Evolutionary conservation across 208 protist species (phyloP).

Genomic region (Phytomonas sp.): DNA sequence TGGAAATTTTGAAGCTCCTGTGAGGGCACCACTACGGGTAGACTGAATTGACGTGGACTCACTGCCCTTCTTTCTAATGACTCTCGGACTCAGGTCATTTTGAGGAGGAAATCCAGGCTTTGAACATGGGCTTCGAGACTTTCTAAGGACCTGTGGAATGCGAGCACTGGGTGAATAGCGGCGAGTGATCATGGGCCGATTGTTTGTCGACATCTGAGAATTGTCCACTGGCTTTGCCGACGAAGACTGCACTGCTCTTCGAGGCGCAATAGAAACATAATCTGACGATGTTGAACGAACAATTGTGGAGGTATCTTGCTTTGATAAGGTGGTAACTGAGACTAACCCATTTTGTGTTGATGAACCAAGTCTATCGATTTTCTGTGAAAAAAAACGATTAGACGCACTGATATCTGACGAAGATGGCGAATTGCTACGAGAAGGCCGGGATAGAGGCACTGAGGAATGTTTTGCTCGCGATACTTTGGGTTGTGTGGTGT

Average conservation of each 20-base stretch:
- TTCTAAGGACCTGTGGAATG: not conserved
- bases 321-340: not conserved
- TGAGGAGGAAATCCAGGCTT: not conserved
- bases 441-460: not conserved
- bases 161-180: not conserved
- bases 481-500: constrained; percentile 20
- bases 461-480: not conserved
- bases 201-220: not conserved
- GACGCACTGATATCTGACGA: not conserved
- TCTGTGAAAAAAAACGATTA: not conserved
- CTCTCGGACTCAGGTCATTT: not conserved
- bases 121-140: not conserved
- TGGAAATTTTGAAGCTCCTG: not conserved
- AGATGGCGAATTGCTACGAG: not conserved
- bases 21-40: not conserved
- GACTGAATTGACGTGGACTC: not conserved
- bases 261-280: not conserved
- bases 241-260: not conserved
- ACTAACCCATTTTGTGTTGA: not conserved
- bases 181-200: not conserved
- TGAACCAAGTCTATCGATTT: not conserved
- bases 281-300: not conserved
- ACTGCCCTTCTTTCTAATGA: not conserved
- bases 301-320: not conserved
- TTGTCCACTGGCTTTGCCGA: not conserved